Evolutionary conservation across 225 moss, liverwort and hornwort genomes (phyloP).

Genomic region (Physcomitrium patens): DNA sequence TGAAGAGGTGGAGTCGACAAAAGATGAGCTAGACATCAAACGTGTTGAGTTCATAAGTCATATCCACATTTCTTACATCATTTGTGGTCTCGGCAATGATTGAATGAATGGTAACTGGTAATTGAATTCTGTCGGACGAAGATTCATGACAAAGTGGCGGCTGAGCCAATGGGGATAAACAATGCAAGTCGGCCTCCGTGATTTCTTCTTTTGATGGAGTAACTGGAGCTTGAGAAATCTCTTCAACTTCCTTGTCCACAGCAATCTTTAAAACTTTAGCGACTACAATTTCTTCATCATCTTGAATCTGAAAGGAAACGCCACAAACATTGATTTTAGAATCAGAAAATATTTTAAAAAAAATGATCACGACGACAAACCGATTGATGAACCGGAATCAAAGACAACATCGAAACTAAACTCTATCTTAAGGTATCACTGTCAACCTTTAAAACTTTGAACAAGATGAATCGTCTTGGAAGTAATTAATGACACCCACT

Average conservation of each 20-base stretch:
- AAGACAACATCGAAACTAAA: neutral
- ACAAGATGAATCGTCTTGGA: neutral
- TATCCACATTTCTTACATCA: slow-evolving; percentile 38
- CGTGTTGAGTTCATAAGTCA: neutral
- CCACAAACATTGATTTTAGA: neutral
- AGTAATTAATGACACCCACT: neutral
- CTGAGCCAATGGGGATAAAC: slow-evolving; percentile 31
- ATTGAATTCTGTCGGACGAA: slow-evolving; percentile 28
- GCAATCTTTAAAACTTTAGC: slow-evolving; percentile 29
- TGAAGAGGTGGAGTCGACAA: slow-evolving; percentile 6
- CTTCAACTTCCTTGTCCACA: slow-evolving; percentile 33
- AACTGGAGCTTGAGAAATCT: slow-evolving; percentile 23
- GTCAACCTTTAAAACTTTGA: neutral
- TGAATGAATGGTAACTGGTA: slow-evolving; percentile 30
- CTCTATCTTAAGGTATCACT: neutral
- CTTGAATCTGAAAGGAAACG: slow-evolving; percentile 37
- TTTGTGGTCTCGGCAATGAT: slow-evolving; percentile 34
- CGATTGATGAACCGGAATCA: neutral
- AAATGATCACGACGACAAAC: neutral
- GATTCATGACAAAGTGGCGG: slow-evolving; percentile 28
- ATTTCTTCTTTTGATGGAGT: slow-evolving; percentile 27
- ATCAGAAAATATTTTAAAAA: neutral
- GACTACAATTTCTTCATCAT: slow-evolving; percentile 41
- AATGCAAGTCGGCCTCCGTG: slow-evolving; percentile 12
- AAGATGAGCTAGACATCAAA: neutral